A percentile compares a stretch with the other conserved stretches of the same genome.
These are phyloP conservation scores for Populus tomentosa DNA, from an alignment of 441 rosid species.

Conservation along the genomic window DNA sequence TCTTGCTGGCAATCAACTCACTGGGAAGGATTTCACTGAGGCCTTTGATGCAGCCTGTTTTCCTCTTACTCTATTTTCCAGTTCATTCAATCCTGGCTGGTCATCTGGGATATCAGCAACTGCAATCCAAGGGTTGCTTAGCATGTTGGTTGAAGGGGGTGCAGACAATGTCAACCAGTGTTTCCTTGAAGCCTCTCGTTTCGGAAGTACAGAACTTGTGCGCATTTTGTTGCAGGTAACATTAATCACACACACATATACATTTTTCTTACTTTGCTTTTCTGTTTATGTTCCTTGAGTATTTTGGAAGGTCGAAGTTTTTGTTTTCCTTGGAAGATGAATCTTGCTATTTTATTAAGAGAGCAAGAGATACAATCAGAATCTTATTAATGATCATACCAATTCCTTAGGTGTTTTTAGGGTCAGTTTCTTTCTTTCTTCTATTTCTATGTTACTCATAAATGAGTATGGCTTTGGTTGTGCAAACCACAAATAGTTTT, in stretches of 20 bases:
- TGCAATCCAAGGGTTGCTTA: constrained; percentile 76
- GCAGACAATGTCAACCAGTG: constrained; percentile 94
- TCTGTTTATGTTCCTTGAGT: not conserved
- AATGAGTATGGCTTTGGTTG: too few species aligned
- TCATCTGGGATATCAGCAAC: constrained; percentile 87
- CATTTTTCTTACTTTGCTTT: not conserved
- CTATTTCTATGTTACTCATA: not conserved
- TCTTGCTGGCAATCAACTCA: constrained; percentile 79
- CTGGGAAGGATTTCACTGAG: constrained; percentile 93
- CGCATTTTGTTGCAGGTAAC: constrained; percentile 83
- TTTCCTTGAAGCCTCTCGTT: constrained; percentile 96
- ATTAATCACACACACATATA: not conserved
- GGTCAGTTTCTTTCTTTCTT: not conserved
- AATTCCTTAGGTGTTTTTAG: not conserved
- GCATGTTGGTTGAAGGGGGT: constrained; percentile 89
- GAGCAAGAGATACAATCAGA: not conserved
- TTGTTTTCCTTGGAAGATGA: not conserved
- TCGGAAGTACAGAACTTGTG: constrained; percentile 96
- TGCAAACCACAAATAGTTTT: too few species aligned
- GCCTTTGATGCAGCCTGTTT: constrained; percentile 97
- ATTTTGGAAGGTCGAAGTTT: not conserved
- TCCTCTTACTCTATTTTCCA: constrained; percentile 88
- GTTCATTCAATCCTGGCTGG: constrained; percentile 95
- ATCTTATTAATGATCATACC: not conserved
- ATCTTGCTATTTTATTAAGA: not conserved